Conservation (phyloP, 2,329 filamentous ascomycete genomes). For the Aspergillus cejpii region DNA sequence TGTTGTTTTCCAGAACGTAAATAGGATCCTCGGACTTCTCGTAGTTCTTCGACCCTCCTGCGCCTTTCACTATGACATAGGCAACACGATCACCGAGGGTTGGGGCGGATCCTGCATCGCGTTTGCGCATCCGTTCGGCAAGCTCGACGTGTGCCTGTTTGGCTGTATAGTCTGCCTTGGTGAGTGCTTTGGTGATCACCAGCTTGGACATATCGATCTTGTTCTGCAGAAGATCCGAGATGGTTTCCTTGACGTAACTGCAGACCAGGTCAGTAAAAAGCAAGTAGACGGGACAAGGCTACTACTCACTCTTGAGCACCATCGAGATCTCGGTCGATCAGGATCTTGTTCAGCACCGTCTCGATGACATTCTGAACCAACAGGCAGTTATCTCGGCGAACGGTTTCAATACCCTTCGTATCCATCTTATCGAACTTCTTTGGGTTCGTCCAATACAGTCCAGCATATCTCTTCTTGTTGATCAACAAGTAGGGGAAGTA, state of each 20-base stretch:
- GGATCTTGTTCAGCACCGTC: conserved; percentile 87
- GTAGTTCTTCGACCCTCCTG: conserved; percentile 85
- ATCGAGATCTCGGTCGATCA: conserved; percentile 85
- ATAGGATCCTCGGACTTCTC: conserved; percentile 96
- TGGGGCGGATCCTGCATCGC: conserved; percentile 88
- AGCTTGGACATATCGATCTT: conserved; percentile 99
- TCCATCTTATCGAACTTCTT: conserved; percentile 99
- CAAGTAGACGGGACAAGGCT: not conserved
- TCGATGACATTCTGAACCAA: conserved; percentile 96
- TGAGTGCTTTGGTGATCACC: conserved; percentile 94
- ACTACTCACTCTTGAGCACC: conserved; percentile 81
- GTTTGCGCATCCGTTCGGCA: conserved; percentile 92
- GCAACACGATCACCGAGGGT: conserved; percentile 91
- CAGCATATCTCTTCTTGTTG: conserved; percentile 99
- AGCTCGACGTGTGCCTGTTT: conserved; percentile 97
- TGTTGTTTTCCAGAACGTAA: conserved; percentile 92
- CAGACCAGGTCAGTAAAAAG: conserved; percentile 31
- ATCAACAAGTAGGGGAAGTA: conserved; percentile 97
- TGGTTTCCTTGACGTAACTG: conserved; percentile 93
- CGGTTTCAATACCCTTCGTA: conserved; percentile 97
- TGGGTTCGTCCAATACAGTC: conserved; percentile 93
- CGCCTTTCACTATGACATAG: conserved; percentile 94
- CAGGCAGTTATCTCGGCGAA: conserved; percentile 91
- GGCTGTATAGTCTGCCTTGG: conserved; percentile 79
- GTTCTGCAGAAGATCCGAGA: conserved; percentile 91